These are phyloP conservation scores for Wallacemonas rigidus DNA, from an alignment of 208 protist genomes.

Conservation along the genomic window DNA sequence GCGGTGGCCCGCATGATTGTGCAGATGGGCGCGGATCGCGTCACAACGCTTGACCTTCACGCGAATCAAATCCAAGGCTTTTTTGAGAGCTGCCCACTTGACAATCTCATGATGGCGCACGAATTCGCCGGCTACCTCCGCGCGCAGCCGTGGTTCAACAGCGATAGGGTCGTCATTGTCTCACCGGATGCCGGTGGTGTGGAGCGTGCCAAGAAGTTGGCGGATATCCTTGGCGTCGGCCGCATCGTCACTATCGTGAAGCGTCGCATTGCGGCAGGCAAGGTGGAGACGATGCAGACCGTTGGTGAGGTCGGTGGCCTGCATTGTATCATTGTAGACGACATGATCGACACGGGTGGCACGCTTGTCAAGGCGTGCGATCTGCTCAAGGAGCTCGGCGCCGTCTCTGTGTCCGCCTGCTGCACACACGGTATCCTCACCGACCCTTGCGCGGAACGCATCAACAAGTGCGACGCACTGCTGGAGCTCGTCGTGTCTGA, in stretches of 20 bases:
- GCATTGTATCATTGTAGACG: conserved; percentile 95
- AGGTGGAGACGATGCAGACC: conserved; percentile 89
- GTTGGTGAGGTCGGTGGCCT: conserved; percentile 94
- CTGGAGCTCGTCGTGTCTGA: conserved; percentile 93
- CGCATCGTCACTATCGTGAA: conserved; percentile 96
- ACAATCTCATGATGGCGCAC: conserved; percentile 90
- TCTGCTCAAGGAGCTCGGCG: conserved; percentile 91
- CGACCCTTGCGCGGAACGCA: conserved; percentile 73
- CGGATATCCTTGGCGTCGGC: conserved; percentile 84
- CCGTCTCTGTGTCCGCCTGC: conserved; percentile 89
- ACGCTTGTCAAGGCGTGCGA: conserved; percentile 93
- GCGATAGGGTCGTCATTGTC: conserved; percentile 88
- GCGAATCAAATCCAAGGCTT: conserved; percentile 96
- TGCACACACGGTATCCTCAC: conserved; percentile 96
- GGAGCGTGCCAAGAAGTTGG: conserved; percentile 88
- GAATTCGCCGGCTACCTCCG: conserved; percentile 83
- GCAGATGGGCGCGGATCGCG: conserved; percentile 86
- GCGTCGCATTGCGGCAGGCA: conserved; percentile 78
- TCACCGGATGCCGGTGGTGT: conserved; percentile 96
- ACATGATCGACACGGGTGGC: conserved; percentile 97
- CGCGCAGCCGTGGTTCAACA: conserved; percentile 74
- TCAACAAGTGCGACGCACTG: conserved; percentile 88
- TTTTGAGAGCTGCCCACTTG: conserved; percentile 92
- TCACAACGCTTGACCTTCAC: conserved; percentile 95
- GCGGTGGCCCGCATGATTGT: conserved; percentile 93